Conservation (phyloP, 768 basidiomycete species). For the Hysterangium stoloniferum region DNA sequence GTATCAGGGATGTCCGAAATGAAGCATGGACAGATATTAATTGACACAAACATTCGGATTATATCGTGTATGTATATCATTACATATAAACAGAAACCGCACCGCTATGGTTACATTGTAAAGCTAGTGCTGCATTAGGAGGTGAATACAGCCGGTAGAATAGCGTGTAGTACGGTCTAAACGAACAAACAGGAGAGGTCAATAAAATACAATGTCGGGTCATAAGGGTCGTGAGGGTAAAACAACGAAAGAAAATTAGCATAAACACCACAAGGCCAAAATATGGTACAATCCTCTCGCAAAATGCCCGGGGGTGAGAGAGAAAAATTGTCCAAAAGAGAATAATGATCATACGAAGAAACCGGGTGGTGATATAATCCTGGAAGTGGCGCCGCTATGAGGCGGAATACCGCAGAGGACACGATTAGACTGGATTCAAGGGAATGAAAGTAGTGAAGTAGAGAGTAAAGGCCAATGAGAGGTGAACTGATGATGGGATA, state of each 20-base stretch:
- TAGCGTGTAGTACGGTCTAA: slow-evolving; percentile 6
- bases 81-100: not conserved
- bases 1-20: not conserved
- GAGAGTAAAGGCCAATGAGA: not conserved
- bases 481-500: not conserved
- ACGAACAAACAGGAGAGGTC: not conserved
- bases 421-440: not conserved
- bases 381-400: not conserved
- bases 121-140: not conserved
- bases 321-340: slow-evolving; percentile 3
- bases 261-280: not conserved
- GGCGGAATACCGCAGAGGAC: not conserved
- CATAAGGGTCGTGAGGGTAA: slow-evolving; percentile 5
- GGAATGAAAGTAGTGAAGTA: not conserved
- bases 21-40: not conserved
- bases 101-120: slow-evolving; percentile 3
- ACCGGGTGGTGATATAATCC: not conserved
- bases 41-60: not conserved
- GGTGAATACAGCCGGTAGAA: not conserved
- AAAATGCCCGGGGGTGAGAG: not conserved
- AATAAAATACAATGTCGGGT: slow-evolving; percentile 8
- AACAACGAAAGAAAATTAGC: not conserved
- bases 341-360: slow-evolving; percentile 5
- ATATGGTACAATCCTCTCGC: not conserved
- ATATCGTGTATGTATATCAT: slow-evolving; percentile 1